Evolutionary conservation across 495 filamentous ascomycete genomes (phyloP).

Genomic region (Aspergillus ellipticus): DNA sequence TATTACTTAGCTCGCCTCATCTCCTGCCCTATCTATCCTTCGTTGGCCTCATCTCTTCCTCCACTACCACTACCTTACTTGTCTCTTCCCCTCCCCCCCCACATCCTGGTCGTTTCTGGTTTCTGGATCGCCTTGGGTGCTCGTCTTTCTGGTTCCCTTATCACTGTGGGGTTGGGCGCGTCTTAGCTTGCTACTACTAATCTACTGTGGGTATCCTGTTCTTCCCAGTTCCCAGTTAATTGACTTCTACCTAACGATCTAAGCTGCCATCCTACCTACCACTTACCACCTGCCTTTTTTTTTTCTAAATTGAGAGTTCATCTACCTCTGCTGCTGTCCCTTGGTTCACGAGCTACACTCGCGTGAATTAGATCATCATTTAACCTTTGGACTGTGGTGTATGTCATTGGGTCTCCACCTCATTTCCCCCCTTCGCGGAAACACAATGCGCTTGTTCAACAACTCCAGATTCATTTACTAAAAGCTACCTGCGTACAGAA

Average conservation of each 20-base stretch:
- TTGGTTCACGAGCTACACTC: background rate
- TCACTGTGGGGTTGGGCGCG: constrained; percentile 11
- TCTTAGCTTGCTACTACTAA: background rate
- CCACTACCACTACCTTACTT: background rate
- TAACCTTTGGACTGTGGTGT: background rate
- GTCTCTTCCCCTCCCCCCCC: background rate
- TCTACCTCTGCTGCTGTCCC: background rate
- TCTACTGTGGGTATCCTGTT: background rate
- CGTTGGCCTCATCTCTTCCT: background rate
- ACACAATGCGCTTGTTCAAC: constrained; percentile 1
- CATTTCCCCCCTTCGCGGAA: background rate
- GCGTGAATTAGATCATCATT: background rate
- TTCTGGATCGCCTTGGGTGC: background rate
- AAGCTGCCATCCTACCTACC: background rate
- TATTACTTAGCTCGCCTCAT: background rate
- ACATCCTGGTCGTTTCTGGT: background rate
- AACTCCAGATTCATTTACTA: background rate
- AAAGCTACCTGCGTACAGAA: background rate
- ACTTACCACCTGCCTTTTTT: background rate
- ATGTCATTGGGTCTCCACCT: background rate
- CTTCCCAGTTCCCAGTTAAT: background rate
- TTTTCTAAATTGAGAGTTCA: background rate
- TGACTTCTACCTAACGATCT: background rate
- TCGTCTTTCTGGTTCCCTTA: constrained; percentile 2
- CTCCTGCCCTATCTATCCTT: background rate